A percentile compares a stretch with the other conserved stretches of the same genome.
Conservation (phyloP, 768 basidiomycete species). For the Boletus huronensis region DNA sequence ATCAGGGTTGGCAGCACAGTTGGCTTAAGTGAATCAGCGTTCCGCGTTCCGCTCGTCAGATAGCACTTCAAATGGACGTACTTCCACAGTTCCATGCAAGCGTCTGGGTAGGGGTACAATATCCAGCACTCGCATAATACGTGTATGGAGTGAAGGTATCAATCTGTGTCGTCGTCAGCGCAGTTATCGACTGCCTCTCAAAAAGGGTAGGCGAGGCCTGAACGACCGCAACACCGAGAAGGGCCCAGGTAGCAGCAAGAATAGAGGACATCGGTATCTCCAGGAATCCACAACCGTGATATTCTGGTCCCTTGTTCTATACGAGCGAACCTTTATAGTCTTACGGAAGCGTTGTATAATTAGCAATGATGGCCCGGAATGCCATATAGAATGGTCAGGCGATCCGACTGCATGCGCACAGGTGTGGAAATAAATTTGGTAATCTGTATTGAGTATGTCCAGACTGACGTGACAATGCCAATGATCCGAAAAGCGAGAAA, state of each 20-base stretch:
- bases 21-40: slow-evolving; percentile 25
- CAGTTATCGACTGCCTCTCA: slow-evolving; percentile 37
- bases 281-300: neutral
- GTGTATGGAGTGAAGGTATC: slow-evolving; percentile 45
- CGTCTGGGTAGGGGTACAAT: slow-evolving; percentile 43
- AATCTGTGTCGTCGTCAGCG: slow-evolving; percentile 41
- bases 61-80: slow-evolving; percentile 23
- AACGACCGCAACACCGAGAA: slow-evolving; percentile 15
- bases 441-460: neutral
- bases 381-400: slow-evolving; percentile 8
- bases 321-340: neutral
- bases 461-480: neutral
- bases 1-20: slow-evolving; percentile 46
- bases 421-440: neutral
- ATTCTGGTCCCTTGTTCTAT: neutral
- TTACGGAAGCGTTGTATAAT: neutral
- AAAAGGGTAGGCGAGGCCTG: slow-evolving; percentile 25
- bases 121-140: slow-evolving; percentile 48
- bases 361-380: neutral
- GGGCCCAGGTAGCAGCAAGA: slow-evolving; percentile 7
- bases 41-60: neutral
- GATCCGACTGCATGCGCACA: neutral
- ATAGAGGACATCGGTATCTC: slow-evolving; percentile 16
- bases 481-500: neutral
- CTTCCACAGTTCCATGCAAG: slow-evolving; percentile 55